Percentiles rank a stretch among this genome's conserved stretches.
Conservation (phyloP, 2,329 filamentous ascomycete genomes). For the Aspergillus pseudoterreus region DNA sequence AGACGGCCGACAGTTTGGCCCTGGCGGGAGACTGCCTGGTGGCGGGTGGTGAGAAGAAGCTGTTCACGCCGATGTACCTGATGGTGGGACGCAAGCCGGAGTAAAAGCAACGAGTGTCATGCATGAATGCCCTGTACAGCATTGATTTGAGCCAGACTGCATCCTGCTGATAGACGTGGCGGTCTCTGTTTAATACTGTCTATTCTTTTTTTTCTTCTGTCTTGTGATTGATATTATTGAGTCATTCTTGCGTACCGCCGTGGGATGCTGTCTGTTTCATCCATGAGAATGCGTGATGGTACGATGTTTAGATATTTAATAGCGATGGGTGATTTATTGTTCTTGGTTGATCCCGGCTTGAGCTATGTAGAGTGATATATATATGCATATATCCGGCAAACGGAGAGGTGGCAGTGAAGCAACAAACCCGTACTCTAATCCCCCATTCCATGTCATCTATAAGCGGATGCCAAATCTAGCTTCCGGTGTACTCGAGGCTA, state of each 20-base stretch:
- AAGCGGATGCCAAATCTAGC: too few species aligned
- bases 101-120: constrained; percentile 20
- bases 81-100: constrained; percentile 88
- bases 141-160: constrained; percentile 4
- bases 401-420: too few species aligned
- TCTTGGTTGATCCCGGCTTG: too few species aligned
- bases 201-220: constrained; percentile 6
- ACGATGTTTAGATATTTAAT: not conserved
- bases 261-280: constrained; percentile 12
- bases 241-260: constrained; percentile 18
- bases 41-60: constrained; percentile 77
- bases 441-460: too few species aligned
- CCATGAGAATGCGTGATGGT: not conserved
- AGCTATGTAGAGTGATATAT: too few species aligned
- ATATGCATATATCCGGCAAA: too few species aligned
- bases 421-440: too few species aligned
- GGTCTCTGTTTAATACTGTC: constrained; percentile 19
- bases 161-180: constrained; percentile 15
- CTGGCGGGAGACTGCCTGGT: constrained; percentile 80
- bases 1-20: constrained; percentile 89
- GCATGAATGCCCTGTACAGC: constrained; percentile 7
- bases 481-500: too few species aligned
- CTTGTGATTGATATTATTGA: constrained; percentile 5
- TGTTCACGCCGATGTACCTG: constrained; percentile 99
- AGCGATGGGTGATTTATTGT: not conserved